Evolutionary conservation across 2,329 filamentous ascomycete genomes (phyloP).

Genomic region (Penicillium nordicum): DNA sequence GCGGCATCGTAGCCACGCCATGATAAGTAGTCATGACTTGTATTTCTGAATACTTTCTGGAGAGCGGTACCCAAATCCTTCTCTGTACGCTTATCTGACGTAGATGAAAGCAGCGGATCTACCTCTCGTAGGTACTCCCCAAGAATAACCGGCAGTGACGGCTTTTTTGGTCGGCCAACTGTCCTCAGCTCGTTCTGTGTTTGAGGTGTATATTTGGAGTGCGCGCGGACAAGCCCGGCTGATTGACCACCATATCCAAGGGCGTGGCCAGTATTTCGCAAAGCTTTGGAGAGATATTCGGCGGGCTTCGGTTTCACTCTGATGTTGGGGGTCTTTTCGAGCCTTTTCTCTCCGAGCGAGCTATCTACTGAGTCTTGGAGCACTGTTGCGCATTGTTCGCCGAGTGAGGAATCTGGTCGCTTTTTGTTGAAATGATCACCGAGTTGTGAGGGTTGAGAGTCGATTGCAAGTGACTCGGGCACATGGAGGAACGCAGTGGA

Average conservation of each 20-base stretch:
- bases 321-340: not conserved
- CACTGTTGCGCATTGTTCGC: not conserved
- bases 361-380: not conserved
- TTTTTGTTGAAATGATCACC: not conserved
- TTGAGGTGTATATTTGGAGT: not conserved
- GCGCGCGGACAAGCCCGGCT: constrained; percentile 1
- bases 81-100: not conserved
- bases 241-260: constrained; percentile 7
- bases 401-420: not conserved
- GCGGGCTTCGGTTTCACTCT: constrained; percentile 26
- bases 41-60: constrained; percentile 31
- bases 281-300: constrained; percentile 30
- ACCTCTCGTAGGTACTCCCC: constrained; percentile 39
- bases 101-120: constrained; percentile 27
- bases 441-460: not conserved
- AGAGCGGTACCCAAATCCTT: constrained; percentile 28
- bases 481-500: not conserved
- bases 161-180: constrained; percentile 15
- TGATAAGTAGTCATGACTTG: constrained; percentile 29
- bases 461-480: not conserved
- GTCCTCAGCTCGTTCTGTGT: constrained; percentile 7
- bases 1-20: constrained; percentile 33
- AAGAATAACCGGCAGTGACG: constrained; percentile 36
- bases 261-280: constrained; percentile 23
- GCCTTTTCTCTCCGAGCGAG: not conserved